Evolutionary conservation across 1,284 basidiomycete species (phyloP).

Genomic region (Cutaneotrichosporon spelunceum): DNA sequence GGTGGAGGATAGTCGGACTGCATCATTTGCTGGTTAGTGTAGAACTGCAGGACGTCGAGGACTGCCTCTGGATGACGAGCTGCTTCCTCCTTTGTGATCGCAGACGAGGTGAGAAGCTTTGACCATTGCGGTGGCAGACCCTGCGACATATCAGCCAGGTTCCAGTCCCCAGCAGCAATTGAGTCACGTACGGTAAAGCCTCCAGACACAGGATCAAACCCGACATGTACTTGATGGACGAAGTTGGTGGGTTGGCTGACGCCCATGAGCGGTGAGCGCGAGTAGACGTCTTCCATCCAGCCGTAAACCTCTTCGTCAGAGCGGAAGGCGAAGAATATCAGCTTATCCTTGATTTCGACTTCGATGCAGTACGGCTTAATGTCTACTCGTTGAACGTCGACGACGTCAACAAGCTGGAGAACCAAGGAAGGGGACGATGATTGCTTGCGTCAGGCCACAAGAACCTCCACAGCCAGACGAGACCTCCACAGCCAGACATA

Average conservation of each 20-base stretch:
- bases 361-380: conserved; percentile 87
- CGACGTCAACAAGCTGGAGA: conserved; percentile 66
- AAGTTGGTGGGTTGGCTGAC: conserved; percentile 94
- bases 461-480: too few species aligned
- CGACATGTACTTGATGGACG: conserved; percentile 96
- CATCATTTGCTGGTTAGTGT: conserved; percentile 84
- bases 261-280: conserved; percentile 84
- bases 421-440: conserved; percentile 33
- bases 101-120: conserved; percentile 88
- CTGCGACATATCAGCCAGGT: conserved; percentile 48
- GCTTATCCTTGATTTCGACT: conserved; percentile 73
- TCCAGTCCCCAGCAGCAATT: too few species aligned
- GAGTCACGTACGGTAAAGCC: conserved; percentile 72
- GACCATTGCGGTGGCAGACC: conserved; percentile 97
- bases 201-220: conserved; percentile 89
- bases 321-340: conserved; percentile 61
- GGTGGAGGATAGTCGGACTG: conserved; percentile 25
- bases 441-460: conserved; percentile 27
- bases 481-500: conserved; percentile 50
- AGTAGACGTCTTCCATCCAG: conserved; percentile 96
- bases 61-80: conserved; percentile 96
- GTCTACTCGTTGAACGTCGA: conserved; percentile 84
- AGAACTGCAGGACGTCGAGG: conserved; percentile 95
- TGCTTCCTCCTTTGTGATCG: conserved; percentile 96
- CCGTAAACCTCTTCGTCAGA: conserved; percentile 92